Percentiles rank a stretch among this genome's conserved stretches.
These are phyloP conservation scores for Puccinia triticina DNA, from an alignment of 1,284 basidiomycete genomes.

Conservation along the genomic window DNA sequence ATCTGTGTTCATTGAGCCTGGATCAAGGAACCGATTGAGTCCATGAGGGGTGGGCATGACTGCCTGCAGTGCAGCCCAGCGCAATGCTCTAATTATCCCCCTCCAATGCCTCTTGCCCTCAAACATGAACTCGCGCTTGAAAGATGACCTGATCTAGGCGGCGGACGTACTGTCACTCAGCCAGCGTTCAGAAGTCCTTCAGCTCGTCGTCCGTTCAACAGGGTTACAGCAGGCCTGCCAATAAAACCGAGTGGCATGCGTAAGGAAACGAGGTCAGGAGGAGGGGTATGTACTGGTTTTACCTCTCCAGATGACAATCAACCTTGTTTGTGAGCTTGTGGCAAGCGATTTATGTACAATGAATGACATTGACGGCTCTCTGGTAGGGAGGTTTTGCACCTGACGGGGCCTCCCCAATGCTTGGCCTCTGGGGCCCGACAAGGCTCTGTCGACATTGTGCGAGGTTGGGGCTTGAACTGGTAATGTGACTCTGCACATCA, in stretches of 20 bases:
- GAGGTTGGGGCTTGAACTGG: no score
- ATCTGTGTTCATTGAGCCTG: constrained; percentile 5
- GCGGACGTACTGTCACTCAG: neutral
- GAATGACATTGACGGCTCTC: no score
- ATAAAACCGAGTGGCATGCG: neutral
- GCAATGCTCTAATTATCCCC: neutral
- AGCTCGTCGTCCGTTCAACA: neutral
- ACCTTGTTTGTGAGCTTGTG: no score
- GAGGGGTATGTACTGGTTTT: no score
- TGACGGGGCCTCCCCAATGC: neutral
- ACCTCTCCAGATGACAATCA: no score
- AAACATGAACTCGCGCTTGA: neutral
- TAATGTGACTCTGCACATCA: no score
- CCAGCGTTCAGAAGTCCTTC: neutral
- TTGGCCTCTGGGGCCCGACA: no score
- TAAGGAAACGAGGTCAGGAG: neutral
- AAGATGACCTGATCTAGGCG: neutral
- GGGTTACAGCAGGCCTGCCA: neutral
- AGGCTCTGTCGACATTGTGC: no score
- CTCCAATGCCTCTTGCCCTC: neutral
- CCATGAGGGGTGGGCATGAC: constrained; percentile 12
- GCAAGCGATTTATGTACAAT: no score
- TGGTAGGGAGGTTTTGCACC: no score
- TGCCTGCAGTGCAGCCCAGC: neutral
- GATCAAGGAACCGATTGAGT: constrained; percentile 28